Evolutionary conservation across 768 basidiomycete species (phyloP), one percentile per base, ranked within the genome.

Genomic region (Dendrothele bispora): DNA sequence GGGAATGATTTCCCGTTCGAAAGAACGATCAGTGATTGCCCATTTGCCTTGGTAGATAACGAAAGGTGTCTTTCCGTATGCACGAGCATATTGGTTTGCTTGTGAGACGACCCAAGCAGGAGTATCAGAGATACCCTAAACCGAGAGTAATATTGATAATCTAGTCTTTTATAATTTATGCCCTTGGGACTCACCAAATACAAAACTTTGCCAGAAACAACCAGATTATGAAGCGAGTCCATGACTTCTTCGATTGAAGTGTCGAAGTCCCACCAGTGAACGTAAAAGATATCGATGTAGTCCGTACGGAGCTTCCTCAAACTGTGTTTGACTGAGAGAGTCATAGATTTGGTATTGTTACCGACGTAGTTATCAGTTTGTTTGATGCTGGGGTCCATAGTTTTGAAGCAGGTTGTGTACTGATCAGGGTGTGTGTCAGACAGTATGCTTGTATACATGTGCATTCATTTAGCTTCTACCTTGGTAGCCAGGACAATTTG

Each of bases 401-500:
- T n/a, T n/a, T n/a, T n/a, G n/a, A n/a, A n/a, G n/a, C n/a, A 39
- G 17, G 38, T 47, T 18, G 46, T 47, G 18, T 47, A 47, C 46
- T 46, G 22, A 26, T 6, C 6, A 35, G 30, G 8, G 2, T 20
- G 22, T 45, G n/a, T 27, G 5, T 18, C 35, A 35, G 17, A 38
- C 20, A 14, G 18, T 38, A n/a, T 29, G 5, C 3, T n/a, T 24
- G n/a, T n/a, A n/a, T 6, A 22, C 18, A 32, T 7, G n/a, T 10
- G 6, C 8, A 10, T 5, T 18, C n/a, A 6, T n/a, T n/a, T 12
- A 7, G 36, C n/a, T n/a, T 53, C 17, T 43, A 77, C 72, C 67
- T 80, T 70, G 25, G 70, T 65, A 6, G 74, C 71, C 36, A 79
- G 68, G 48, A 79, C 73, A 11, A 81, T 62, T 51, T 75, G 72